phyloP scores from a whole-genome alignment of 73 alveolate species.

The Paramecium primaurelia region DNA sequence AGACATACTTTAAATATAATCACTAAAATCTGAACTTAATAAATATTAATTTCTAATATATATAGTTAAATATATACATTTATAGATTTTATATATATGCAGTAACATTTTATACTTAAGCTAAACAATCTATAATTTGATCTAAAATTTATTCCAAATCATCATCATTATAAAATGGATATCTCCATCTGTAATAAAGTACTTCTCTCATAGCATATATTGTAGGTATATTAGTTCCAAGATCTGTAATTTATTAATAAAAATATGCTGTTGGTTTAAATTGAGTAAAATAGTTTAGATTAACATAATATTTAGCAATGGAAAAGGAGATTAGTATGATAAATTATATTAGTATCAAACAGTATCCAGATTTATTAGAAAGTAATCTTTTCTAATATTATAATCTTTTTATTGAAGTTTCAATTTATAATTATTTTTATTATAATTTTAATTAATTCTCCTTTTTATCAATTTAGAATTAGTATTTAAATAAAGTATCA shows the following conservation, averaged over 20 bases:
- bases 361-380: not conserved
- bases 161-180: not conserved
- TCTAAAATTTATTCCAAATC: not conserved
- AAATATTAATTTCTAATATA: not conserved
- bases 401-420: not conserved
- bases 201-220: constrained; percentile 49
- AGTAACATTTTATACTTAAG: not conserved
- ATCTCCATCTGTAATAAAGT: constrained; percentile 23
- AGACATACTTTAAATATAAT: not conserved
- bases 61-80: not conserved
- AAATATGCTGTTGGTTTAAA: constrained; percentile 30
- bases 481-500: not conserved
- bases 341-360: not conserved
- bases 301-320: not conserved
- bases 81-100: not conserved
- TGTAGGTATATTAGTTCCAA: constrained; percentile 30
- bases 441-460: not conserved
- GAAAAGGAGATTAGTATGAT: not conserved
- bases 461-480: not conserved
- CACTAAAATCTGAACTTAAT: not conserved
- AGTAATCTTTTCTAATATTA: not conserved
- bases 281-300: not conserved
- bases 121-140: not conserved
- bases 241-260: not conserved
- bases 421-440: not conserved